A percentile compares a stretch with the other conserved stretches of the same genome.
Evolutionary conservation across 2,329 filamentous ascomycete species (phyloP).

Genomic region (Malbranchea cinnamomea): DNA sequence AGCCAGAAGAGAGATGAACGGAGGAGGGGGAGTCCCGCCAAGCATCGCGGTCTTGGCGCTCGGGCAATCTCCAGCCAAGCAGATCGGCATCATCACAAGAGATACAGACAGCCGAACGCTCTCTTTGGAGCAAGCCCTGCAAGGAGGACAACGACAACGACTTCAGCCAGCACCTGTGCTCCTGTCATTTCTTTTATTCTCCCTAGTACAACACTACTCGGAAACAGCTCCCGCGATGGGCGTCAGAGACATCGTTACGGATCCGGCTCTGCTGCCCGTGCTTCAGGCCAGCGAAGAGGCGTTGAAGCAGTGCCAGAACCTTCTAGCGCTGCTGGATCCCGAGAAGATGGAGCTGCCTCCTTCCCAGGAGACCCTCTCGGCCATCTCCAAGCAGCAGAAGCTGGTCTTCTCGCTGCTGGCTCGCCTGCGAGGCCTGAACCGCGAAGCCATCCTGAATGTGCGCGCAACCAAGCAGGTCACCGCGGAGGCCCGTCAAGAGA

Average conservation of each 20-base stretch:
- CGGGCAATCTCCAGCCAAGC: conserved; percentile 16
- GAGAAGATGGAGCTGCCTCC: conserved; percentile 26
- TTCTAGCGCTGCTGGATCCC: conserved; percentile 30
- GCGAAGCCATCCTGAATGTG: conserved; percentile 63
- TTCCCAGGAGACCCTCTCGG: conserved; percentile 37
- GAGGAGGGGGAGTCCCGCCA: conserved; percentile 7
- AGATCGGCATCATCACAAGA: conserved; percentile 18
- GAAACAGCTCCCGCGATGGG: conserved; percentile 36
- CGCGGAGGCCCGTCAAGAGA: conserved; percentile 74
- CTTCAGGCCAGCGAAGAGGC: conserved; percentile 59
- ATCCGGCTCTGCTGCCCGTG: conserved; percentile 51
- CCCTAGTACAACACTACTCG: background rate
- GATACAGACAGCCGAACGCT: conserved; percentile 17
- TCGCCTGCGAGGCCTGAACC: conserved; percentile 67
- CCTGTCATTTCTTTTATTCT: too few species aligned
- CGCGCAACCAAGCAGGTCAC: conserved; percentile 77
- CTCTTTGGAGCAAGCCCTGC: too few species aligned
- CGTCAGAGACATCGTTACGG: conserved; percentile 44
- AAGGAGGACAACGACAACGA: too few species aligned
- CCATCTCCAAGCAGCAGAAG: conserved; percentile 64
- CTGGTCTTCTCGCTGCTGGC: conserved; percentile 63
- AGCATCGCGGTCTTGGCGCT: too few species aligned
- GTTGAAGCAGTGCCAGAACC: conserved; percentile 51
- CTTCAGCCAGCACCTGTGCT: too few species aligned
- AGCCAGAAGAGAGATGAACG: conserved; percentile 3